These are phyloP conservation scores for Pulicaria dysenterica DNA, from an alignment of 129 eudicot genomes.

Conservation along the genomic window DNA sequence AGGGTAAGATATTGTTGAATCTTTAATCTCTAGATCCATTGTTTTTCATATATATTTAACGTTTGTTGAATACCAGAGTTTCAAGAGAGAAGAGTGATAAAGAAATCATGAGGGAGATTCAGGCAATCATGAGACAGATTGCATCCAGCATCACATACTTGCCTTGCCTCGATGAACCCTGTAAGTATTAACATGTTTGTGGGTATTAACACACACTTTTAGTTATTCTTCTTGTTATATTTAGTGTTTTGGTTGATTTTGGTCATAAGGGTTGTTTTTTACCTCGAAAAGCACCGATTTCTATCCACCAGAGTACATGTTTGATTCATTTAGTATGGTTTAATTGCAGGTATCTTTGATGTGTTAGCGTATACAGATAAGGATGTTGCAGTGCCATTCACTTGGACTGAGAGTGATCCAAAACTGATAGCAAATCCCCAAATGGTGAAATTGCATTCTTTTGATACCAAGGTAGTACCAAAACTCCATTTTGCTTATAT, in stretches of 20 bases:
- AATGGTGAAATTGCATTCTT: constrained; percentile 93
- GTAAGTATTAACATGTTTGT: constrained; percentile 41
- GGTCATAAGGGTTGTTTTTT: neutral
- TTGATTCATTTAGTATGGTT: constrained; percentile 11
- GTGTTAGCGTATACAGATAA: constrained; percentile 89
- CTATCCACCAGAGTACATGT: neutral
- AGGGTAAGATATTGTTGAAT: constrained; percentile 49
- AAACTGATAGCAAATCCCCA: constrained; percentile 90
- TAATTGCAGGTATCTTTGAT: constrained; percentile 76
- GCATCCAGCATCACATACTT: constrained; percentile 91
- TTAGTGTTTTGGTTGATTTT: neutral
- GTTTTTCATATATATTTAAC: constrained; percentile 6
- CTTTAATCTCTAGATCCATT: neutral
- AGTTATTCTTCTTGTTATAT: neutral
- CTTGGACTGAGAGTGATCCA: constrained; percentile 98
- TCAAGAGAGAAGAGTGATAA: constrained; percentile 95
- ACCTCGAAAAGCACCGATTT: neutral
- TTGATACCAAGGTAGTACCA: constrained; percentile 73
- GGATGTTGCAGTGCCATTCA: constrained; percentile 86
- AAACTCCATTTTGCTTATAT: neutral
- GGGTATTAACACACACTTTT: neutral
- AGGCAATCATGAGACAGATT: constrained; percentile 98
- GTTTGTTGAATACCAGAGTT: constrained; percentile 45
- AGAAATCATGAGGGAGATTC: constrained; percentile 95
- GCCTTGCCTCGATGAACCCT: constrained; percentile 97